These are phyloP conservation scores for Penicillium concentricum DNA, from an alignment of 2,329 filamentous ascomycete genomes.

Conservation along the genomic window DNA sequence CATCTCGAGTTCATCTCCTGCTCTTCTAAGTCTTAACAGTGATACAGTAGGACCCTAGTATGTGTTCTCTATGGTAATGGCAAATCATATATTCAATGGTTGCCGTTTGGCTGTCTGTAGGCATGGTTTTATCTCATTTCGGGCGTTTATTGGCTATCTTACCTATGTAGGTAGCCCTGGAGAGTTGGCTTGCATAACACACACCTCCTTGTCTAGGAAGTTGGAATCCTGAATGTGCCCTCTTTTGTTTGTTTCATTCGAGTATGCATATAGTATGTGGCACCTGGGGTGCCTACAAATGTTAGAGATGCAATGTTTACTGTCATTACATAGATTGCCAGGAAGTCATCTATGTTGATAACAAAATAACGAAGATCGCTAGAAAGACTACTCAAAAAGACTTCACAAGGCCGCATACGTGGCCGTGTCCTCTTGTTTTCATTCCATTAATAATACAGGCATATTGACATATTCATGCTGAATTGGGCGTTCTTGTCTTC, in stretches of 20 bases:
- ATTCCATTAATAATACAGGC: background rate
- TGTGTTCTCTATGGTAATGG: background rate
- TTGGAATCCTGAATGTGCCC: background rate
- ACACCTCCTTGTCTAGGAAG: background rate
- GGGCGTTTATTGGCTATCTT: background rate
- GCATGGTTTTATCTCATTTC: background rate
- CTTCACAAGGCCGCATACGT: too few species aligned
- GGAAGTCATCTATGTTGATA: too few species aligned
- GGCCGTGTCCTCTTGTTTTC: background rate
- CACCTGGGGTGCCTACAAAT: too few species aligned
- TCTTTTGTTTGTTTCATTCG: background rate
- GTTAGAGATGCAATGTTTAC: too few species aligned
- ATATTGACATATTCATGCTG: background rate
- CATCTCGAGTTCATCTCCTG: slow-evolving; percentile 12
- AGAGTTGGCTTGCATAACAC: too few species aligned
- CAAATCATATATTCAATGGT: background rate
- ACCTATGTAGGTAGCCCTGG: too few species aligned
- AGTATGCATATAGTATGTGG: too few species aligned
- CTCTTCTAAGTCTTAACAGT: slow-evolving; percentile 2
- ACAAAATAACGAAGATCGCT: too few species aligned
- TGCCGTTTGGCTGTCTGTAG: background rate
- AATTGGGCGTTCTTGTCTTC: background rate
- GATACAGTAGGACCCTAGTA: background rate
- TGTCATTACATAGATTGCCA: too few species aligned
- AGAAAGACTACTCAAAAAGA: too few species aligned